Evolutionary conservation across 2,329 filamentous ascomycete genomes (phyloP), one percentile per base, ranked within the genome.

Genomic region (Claviceps sp.): DNA sequence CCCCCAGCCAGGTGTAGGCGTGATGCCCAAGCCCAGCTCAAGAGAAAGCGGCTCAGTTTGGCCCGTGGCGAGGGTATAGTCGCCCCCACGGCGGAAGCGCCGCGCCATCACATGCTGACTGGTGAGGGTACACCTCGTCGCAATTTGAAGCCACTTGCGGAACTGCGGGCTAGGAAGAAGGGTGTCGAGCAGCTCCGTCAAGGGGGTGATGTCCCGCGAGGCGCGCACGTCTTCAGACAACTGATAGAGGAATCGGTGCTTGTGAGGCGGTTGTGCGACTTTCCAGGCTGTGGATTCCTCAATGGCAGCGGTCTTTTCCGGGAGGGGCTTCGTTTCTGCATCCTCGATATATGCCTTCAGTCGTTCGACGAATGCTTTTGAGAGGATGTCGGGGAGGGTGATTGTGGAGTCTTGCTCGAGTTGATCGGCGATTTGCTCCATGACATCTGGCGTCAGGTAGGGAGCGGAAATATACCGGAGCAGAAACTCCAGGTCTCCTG

Each of bases 11-110:
- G 73, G 67, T 0, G 84, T 89, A 0, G 93, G 89, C 4, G 93
- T 97, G 55, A 97, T 77, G 44, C 87, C 84, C 2, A 98, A 75
- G 53, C 89, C 94, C 50, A 96, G 77, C 66, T 98, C 93, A 3
- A 98, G 72, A 47, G 89, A 84, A 13, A 47, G 45, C 34, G 89
- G 79, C 60, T 88, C 78, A 38, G 81, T 84, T 63, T 95, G 89
- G 22, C 86, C 84, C 20, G 87, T 95, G 2, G 93, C 93, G 20
- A 98, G 79, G 2, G 91, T 95, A 65, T 98, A 98, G 69, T 98
- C 93, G 56, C 83, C 70, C 5, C 93, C 89, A 47, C 81, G 81
- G 8, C 93, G 82, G 74, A 98, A 98, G 37, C 90, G 81, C 22
- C 93, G 82, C 0, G 87, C 88, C n/a, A 94, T 69, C 49, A 94